Percentiles rank a stretch among this genome's conserved stretches.
Evolutionary conservation across 495 filamentous ascomycete species (phyloP).

Genomic region (Aspergillus sclerotiicarbonarius): DNA sequence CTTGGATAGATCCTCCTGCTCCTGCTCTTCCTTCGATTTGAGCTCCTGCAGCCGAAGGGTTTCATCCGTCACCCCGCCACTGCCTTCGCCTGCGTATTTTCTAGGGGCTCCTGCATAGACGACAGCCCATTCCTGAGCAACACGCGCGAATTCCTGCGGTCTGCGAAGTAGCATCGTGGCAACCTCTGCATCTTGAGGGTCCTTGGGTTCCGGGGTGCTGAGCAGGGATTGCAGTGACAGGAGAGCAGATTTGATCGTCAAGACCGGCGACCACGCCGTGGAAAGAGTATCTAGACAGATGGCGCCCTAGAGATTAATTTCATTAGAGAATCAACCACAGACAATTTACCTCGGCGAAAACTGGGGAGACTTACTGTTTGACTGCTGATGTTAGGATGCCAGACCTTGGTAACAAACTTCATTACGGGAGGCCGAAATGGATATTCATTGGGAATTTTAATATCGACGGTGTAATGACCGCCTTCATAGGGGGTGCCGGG

Average conservation of each 20-base stretch:
- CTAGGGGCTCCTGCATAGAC: slow-evolving; percentile 78
- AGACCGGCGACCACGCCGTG: slow-evolving; percentile 86
- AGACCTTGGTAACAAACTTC: slow-evolving; percentile 93
- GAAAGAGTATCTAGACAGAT: slow-evolving; percentile 96
- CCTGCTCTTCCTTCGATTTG: slow-evolving; percentile 34
- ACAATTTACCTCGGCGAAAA: background rate
- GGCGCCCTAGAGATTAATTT: slow-evolving; percentile 63
- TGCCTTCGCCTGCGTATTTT: slow-evolving; percentile 46
- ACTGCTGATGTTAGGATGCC: slow-evolving; percentile 96
- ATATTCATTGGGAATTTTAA: slow-evolving; percentile 84
- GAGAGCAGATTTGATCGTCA: slow-evolving; percentile 93
- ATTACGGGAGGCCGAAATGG: slow-evolving; percentile 91
- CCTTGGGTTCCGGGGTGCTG: slow-evolving; percentile 89
- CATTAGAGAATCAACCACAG: background rate
- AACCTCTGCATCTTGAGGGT: slow-evolving; percentile 96
- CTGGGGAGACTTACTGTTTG: slow-evolving; percentile 68
- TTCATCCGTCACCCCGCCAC: slow-evolving; percentile 47
- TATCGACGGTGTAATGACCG: slow-evolving; percentile 78
- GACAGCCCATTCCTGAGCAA: slow-evolving; percentile 88
- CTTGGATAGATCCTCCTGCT: slow-evolving; percentile 47
- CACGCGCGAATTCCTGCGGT: slow-evolving; percentile 74
- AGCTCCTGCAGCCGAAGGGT: slow-evolving; percentile 52
- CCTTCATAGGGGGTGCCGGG: slow-evolving; percentile 94
- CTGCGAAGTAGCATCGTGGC: slow-evolving; percentile 83
- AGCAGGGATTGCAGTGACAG: slow-evolving; percentile 91